Conservation (phyloP, 106 monocot genomes). For the Dendrobium nobile region DNA sequence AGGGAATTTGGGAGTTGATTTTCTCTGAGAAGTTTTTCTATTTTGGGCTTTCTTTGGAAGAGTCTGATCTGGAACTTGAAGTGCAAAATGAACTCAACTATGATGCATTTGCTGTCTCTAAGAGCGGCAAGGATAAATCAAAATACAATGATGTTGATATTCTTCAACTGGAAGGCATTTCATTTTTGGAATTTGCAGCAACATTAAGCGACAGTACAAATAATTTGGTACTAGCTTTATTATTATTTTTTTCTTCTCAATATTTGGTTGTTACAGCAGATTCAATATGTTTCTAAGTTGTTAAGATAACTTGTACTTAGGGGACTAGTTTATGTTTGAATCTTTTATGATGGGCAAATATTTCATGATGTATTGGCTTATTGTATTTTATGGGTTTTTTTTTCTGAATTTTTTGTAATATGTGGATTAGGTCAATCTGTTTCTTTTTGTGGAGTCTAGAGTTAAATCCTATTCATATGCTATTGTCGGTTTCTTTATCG, state of each 20-base stretch:
- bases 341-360: neutral
- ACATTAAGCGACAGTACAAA: constrained; percentile 55
- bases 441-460: neutral
- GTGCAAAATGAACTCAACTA: constrained; percentile 1
- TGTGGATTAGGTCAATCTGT: neutral
- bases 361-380: neutral
- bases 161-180: constrained; percentile 82
- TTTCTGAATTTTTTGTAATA: neutral
- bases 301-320: neutral
- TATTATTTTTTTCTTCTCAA: neutral
- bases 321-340: neutral
- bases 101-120: constrained; percentile 13
- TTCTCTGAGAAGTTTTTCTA: constrained; percentile 95
- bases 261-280: neutral
- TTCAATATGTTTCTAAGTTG: neutral
- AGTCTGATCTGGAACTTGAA: constrained; percentile 10
- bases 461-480: neutral
- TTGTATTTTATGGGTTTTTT: neutral
- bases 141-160: constrained; percentile 36
- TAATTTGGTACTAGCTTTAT: constrained; percentile 52
- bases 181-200: constrained; percentile 93
- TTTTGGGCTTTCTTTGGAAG: constrained; percentile 50
- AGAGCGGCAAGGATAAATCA: constrained; percentile 9
- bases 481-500: neutral
- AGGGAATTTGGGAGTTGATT: constrained; percentile 87